Base-by-base conservation (phyloP, 2,329 filamentous ascomycete species). In the Aspergillus hortae region DNA sequence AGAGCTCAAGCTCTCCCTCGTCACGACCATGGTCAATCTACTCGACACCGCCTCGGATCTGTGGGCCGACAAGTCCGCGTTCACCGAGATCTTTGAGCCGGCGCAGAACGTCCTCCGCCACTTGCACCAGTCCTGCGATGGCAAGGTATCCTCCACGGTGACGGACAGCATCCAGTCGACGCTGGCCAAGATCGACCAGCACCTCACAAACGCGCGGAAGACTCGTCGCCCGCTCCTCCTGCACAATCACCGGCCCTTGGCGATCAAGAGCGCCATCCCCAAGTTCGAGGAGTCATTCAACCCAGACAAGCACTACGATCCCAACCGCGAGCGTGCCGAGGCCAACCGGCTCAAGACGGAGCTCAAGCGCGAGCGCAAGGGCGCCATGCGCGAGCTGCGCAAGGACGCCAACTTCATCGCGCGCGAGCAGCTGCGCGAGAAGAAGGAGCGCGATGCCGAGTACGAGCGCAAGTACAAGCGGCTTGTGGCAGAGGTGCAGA, bases 231-330 rank as follows among this genome's bases (percentile, higher is more conserved):
- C 91, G 2, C 83, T 97, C 27, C 83, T 90, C 63, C 83, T 99
- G 3, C 94, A 99, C 75, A 82, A 94, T 73, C 94, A 99, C 78
- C 82, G 82, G 0, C 90, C 92, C 0, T 81, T 95, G 2, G 87
- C 94, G 19, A 95, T 97, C 77, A 92, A 92, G 71, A 86, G 85
- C 6, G 86, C 83, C 53, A 85, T 96, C 44, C 94, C 94, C 72
- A 96, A 95, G 72, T 99, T 97, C 75, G 94, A 97, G 75, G 92
- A 96, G 69, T 81, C 83, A 52, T 99, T 91, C 81, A 94, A 95
- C 71, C 94, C 94, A 3, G 85, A 89, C 76, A 92, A 91, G 76
- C 94, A 97, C 80, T 97, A 99, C 82, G 95, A 99, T 68, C 91
- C 91, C 1, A 89, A 99, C 73, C 87, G 86, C 61, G 91, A 96